Evolutionary conservation across 2,329 filamentous ascomycete species (phyloP).

Genomic region (Zasmidium citrigriseum): DNA sequence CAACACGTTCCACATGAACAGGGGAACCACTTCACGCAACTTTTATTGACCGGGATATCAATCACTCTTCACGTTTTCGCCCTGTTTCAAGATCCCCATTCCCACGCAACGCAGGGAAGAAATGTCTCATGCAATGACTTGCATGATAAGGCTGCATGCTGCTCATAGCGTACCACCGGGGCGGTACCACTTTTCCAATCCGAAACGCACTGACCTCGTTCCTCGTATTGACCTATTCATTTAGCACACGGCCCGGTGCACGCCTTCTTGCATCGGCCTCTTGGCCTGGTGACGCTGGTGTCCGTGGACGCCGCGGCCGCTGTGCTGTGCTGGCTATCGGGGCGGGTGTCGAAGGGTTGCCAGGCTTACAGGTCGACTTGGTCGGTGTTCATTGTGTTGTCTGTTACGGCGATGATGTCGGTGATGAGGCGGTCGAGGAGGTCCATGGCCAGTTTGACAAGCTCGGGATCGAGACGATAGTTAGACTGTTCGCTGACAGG

Average conservation of each 20-base stretch:
- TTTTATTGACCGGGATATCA: too few species aligned
- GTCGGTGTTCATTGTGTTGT: conserved; percentile 59
- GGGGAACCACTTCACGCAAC: too few species aligned
- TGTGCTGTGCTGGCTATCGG: conserved; percentile 48
- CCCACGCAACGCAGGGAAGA: too few species aligned
- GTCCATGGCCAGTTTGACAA: conserved; percentile 69
- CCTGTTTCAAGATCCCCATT: too few species aligned
- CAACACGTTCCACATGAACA: too few species aligned
- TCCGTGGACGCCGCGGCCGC: conserved; percentile 37
- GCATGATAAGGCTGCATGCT: too few species aligned
- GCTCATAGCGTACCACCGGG: neutral
- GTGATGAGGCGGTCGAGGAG: conserved; percentile 63
- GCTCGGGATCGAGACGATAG: conserved; percentile 63
- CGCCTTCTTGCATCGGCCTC: conserved; percentile 48
- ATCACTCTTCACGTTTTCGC: too few species aligned
- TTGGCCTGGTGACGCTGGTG: conserved; percentile 48
- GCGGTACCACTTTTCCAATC: neutral
- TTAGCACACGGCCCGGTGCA: conserved; percentile 53
- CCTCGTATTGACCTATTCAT: too few species aligned
- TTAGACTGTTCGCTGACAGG: conserved; percentile 63
- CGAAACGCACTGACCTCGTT: neutral
- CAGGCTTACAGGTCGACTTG: conserved; percentile 54
- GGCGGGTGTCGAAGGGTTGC: conserved; percentile 40
- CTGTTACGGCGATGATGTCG: conserved; percentile 62
- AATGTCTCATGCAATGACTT: too few species aligned